Evolutionary conservation across 441 rosid species (phyloP).

Genomic region (Manihot esculenta): DNA sequence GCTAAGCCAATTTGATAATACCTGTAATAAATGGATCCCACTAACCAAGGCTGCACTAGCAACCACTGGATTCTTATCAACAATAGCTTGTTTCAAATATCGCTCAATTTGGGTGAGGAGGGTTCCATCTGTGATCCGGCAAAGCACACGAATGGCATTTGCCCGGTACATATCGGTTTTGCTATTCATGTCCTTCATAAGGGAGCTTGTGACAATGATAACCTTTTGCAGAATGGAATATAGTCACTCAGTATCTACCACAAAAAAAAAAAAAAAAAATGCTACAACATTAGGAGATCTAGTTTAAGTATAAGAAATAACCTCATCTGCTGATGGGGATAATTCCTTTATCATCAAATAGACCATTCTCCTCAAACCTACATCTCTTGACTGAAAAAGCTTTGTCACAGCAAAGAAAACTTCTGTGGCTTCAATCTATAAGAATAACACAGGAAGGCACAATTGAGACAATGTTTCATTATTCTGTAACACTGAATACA

Average conservation of each 20-base stretch:
- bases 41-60: conserved; percentile 99
- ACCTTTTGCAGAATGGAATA: conserved; percentile 46
- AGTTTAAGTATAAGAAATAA: conserved; percentile 30
- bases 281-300: conserved; percentile 3
- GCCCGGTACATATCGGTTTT: conserved; percentile 98
- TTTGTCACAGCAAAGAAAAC: conserved; percentile 95
- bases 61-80: conserved; percentile 97
- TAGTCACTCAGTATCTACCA: conserved; percentile 20
- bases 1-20: conserved; percentile 24
- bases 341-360: conserved; percentile 96
- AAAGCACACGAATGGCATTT: conserved; percentile 96
- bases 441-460: conserved; percentile 18
- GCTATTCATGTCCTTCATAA: conserved; percentile 99
- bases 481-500: neutral
- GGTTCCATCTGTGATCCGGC: conserved; percentile 91
- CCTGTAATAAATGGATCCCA: conserved; percentile 97
- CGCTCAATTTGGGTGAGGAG: conserved; percentile 95
- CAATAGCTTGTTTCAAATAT: conserved; percentile 96
- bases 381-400: conserved; percentile 92
- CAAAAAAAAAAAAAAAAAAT: conserved; percentile 12
- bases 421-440: conserved; percentile 85
- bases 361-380: conserved; percentile 97
- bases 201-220: conserved; percentile 96
- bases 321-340: conserved; percentile 99
- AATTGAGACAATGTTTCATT: conserved; percentile 10